phyloP scores from a whole-genome alignment of 2,329 filamentous ascomycete species.

The Botrytis porri region DNA sequence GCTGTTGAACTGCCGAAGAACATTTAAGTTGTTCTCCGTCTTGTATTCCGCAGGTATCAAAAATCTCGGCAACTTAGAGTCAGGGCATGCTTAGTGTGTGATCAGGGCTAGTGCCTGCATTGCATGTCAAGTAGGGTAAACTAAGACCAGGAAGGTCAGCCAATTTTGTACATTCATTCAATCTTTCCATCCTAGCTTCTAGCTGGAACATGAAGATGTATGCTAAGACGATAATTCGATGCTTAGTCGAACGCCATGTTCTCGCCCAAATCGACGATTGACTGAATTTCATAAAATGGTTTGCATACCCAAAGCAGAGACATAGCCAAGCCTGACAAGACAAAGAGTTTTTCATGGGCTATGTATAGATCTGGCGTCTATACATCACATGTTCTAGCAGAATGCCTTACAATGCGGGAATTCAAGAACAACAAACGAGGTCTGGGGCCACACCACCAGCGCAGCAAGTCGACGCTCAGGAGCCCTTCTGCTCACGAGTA shows the following conservation, averaged over 20 bases:
- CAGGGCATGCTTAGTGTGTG: not conserved
- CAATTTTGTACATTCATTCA: not conserved
- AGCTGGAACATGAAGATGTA: not conserved
- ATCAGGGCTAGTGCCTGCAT: constrained; percentile 6
- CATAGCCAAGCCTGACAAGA: not conserved
- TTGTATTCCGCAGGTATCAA: not conserved
- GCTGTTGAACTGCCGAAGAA: not conserved
- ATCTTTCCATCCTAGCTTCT: not conserved
- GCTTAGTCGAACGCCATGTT: not conserved
- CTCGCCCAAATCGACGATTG: not conserved
- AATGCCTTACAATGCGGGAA: constrained; percentile 2
- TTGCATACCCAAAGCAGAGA: not conserved
- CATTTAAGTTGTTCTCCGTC: not conserved
- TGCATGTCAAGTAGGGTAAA: not conserved
- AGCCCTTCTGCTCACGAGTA: not conserved
- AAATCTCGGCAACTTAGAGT: not conserved
- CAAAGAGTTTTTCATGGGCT: not conserved
- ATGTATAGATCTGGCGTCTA: not conserved
- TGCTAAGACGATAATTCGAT: not conserved
- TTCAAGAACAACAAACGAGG: not conserved
- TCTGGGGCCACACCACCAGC: not conserved
- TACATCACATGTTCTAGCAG: not conserved
- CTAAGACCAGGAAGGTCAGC: not conserved
- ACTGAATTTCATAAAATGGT: not conserved
- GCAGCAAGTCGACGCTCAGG: not conserved